Evolutionary conservation across 148 eudicot species (phyloP).

Genomic region (Rhododendron williamsianum): DNA sequence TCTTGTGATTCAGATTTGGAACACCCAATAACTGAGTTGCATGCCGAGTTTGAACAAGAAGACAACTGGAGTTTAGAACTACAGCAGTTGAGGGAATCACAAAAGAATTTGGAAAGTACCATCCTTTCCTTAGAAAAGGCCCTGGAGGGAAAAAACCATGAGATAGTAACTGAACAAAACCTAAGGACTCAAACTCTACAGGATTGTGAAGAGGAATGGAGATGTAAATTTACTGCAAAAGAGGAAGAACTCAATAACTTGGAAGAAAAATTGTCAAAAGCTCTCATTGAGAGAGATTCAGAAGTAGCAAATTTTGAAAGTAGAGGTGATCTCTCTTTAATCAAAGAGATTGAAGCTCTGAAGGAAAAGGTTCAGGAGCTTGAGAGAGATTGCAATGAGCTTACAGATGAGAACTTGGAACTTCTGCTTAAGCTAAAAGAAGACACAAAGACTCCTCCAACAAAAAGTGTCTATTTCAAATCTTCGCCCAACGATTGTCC

Average conservation of each 20-base stretch:
- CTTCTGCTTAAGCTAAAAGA: slow-evolving; percentile 45
- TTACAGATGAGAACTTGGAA: slow-evolving; percentile 50
- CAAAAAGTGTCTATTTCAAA: slow-evolving; percentile 15
- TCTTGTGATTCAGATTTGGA: slow-evolving; percentile 10
- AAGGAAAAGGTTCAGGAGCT: slow-evolving; percentile 42
- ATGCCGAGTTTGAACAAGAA: slow-evolving; percentile 9
- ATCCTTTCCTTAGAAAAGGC: slow-evolving; percentile 32
- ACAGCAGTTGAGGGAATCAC: slow-evolving; percentile 29
- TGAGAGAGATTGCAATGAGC: slow-evolving; percentile 51
- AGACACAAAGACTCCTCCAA: slow-evolving; percentile 10
- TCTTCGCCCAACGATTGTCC: slow-evolving; percentile 13
- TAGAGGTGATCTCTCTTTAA: slow-evolving; percentile 16
- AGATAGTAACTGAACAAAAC: slow-evolving; percentile 35
- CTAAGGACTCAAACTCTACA: slow-evolving; percentile 22
- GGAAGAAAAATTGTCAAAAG: slow-evolving; percentile 31
- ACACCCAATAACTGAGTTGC: not conserved
- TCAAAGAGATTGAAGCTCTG: slow-evolving; percentile 27
- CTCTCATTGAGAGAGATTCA: slow-evolving; percentile 2
- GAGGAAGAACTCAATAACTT: slow-evolving; percentile 39
- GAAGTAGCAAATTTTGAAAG: slow-evolving; percentile 17
- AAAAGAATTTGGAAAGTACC: slow-evolving; percentile 30
- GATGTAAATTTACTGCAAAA: slow-evolving; percentile 25
- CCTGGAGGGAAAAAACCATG: slow-evolving; percentile 30
- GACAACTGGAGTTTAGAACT: slow-evolving; percentile 18
- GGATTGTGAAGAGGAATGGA: slow-evolving; percentile 41